A percentile compares a stretch with the other conserved stretches of the same genome.
phyloP scores from a whole-genome alignment of 2,329 filamentous ascomycete species.

The Grosmannia huntii region DNA sequence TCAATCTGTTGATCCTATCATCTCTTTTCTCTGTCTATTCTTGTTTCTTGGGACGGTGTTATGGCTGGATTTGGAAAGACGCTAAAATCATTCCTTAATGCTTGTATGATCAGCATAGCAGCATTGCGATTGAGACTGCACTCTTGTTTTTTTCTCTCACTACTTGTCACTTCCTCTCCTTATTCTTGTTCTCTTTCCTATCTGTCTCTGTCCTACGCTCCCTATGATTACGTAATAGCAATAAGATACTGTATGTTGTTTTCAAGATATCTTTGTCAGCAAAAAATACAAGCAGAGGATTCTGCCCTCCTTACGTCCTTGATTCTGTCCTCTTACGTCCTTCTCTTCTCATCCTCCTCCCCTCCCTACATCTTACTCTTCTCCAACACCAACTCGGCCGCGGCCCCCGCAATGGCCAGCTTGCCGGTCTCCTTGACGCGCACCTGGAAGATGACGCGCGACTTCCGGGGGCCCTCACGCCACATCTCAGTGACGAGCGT shows the following conservation, averaged over 20 bases:
- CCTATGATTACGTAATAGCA: not conserved
- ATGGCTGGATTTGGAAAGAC: no score
- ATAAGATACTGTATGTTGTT: no score
- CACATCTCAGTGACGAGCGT: constrained; percentile 92
- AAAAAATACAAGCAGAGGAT: not conserved
- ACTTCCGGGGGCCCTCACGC: constrained; percentile 58
- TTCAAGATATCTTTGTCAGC: not conserved
- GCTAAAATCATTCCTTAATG: not conserved
- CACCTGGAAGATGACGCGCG: constrained; percentile 61
- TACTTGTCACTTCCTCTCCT: not conserved
- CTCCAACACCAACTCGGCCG: constrained; percentile 49
- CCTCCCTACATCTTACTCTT: constrained; percentile 19
- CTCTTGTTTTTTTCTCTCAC: not conserved
- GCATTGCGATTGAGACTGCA: no score
- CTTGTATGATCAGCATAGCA: no score
- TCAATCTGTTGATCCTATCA: no score
- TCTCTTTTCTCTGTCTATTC: no score
- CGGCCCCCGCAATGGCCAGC: constrained; percentile 69
- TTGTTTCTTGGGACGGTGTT: no score
- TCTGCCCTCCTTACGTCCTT: no score
- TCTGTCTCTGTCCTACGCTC: not conserved
- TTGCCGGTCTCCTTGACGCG: constrained; percentile 91
- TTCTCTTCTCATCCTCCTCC: no score
- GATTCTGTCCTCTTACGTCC: no score
- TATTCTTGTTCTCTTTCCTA: not conserved